These are phyloP conservation scores for Colletotrichum somersetense DNA, from an alignment of 2,329 filamentous ascomycete species.

Conservation along the genomic window DNA sequence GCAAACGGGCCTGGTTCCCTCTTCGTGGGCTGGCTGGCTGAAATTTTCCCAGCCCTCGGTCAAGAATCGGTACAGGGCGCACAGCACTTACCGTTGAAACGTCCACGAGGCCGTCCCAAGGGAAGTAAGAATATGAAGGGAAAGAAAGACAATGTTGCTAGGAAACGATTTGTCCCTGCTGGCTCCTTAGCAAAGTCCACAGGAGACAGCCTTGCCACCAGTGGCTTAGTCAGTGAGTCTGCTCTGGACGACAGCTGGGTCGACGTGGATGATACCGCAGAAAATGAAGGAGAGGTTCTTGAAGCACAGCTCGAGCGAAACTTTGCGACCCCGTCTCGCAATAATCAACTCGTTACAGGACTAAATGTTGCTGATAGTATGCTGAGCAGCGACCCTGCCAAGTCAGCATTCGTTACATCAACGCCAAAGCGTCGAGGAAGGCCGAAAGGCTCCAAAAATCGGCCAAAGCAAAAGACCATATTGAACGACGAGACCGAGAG, in stretches of 20 bases:
- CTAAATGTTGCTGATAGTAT: neutral
- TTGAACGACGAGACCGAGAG: neutral
- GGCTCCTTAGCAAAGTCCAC: neutral
- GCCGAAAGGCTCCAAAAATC: conserved; percentile 44
- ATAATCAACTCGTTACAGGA: neutral
- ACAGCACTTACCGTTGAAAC: conserved; percentile 38
- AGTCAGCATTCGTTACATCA: conserved; percentile 33
- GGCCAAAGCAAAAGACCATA: conserved; percentile 14
- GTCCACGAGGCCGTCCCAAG: conserved; percentile 59
- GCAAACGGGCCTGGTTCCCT: conserved; percentile 69
- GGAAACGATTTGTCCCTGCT: conserved; percentile 5
- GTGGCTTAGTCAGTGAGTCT: neutral
- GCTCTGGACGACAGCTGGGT: conserved; percentile 59
- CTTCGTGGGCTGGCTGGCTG: conserved; percentile 72
- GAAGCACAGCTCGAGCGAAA: neutral
- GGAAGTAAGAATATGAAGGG: conserved; percentile 63
- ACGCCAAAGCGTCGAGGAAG: conserved; percentile 42
- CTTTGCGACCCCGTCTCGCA: neutral
- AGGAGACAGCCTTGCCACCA: neutral
- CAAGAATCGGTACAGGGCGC: conserved; percentile 33
- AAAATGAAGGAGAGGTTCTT: conserved; percentile 42
- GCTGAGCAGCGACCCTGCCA: neutral
- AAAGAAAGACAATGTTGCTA: conserved; percentile 51
- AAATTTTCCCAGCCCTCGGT: conserved; percentile 68
- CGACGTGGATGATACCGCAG: conserved; percentile 56